A percentile compares a stretch with the other conserved stretches of the same genome.
Evolutionary conservation across 345 rosid species (phyloP).

Genomic region (Hibiscus mutabilis): DNA sequence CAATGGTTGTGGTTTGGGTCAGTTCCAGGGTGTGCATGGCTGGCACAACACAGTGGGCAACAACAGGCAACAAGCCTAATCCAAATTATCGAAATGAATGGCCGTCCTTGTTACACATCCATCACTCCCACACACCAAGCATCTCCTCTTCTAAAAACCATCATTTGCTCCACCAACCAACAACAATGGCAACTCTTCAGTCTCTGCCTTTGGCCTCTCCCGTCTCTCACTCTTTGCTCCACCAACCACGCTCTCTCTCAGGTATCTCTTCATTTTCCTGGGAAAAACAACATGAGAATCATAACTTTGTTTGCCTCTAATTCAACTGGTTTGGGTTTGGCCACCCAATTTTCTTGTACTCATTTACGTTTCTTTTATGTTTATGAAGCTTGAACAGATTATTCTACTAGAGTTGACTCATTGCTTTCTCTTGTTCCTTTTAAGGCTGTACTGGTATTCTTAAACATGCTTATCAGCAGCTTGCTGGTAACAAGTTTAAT

Average conservation of each 20-base stretch:
- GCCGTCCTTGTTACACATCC: slow-evolving; percentile 34
- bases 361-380: not conserved
- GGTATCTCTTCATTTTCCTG: slow-evolving; percentile 15
- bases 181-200: slow-evolving; percentile 11
- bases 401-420: not conserved
- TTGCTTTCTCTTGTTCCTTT: not conserved
- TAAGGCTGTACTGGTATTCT: too few species aligned
- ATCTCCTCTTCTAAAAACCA: not conserved
- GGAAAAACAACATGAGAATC: too few species aligned
- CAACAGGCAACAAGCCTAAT: not conserved
- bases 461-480: not conserved
- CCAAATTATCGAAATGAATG: slow-evolving; percentile 20
- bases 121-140: not conserved
- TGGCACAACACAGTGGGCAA: too few species aligned
- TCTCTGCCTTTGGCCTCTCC: slow-evolving; percentile 41
- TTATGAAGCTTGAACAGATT: not conserved
- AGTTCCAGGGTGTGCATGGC: too few species aligned
- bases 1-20: not conserved
- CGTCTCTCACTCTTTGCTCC: slow-evolving; percentile 22
- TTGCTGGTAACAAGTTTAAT: not conserved
- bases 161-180: too few species aligned
- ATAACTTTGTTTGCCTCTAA: not conserved
- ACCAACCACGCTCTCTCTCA: slow-evolving; percentile 25
- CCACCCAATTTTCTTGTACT: not conserved
- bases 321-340: too few species aligned